Evolutionary conservation across 352 stramenopile genomes (phyloP).

Genomic region (Phytophthora pseudosyringae): DNA sequence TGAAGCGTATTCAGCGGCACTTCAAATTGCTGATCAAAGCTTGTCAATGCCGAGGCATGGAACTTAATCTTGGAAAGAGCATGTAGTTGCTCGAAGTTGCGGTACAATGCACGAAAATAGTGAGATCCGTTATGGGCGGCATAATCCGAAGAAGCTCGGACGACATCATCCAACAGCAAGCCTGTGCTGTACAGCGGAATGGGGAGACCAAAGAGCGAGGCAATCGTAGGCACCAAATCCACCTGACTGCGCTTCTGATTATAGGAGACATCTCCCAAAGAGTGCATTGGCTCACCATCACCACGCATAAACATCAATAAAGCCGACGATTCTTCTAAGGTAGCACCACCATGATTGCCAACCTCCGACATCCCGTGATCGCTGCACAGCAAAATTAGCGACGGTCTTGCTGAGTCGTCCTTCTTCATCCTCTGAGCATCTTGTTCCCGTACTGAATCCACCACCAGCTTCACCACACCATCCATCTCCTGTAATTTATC

Average conservation of each 20-base stretch:
- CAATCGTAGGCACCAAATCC: slow-evolving; percentile 87
- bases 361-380: slow-evolving; percentile 92
- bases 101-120: slow-evolving; percentile 47
- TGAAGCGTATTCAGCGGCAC: slow-evolving; percentile 28
- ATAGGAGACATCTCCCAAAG: slow-evolving; percentile 2
- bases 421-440: slow-evolving; percentile 45
- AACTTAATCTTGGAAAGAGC: slow-evolving; percentile 60
- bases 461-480: slow-evolving; percentile 61
- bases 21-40: slow-evolving; percentile 43
- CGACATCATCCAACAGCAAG: slow-evolving; percentile 64
- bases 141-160: slow-evolving; percentile 37
- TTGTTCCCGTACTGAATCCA: slow-evolving; percentile 63
- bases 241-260: slow-evolving; percentile 60
- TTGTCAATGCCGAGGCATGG: slow-evolving; percentile 24
- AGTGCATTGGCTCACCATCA: slow-evolving; percentile 38
- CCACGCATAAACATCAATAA: slow-evolving; percentile 80
- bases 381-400: slow-evolving; percentile 83
- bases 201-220: slow-evolving; percentile 67
- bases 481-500: slow-evolving; percentile 90
- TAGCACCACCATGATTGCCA: slow-evolving; percentile 88
- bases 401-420: slow-evolving; percentile 40
- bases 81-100: slow-evolving; percentile 71
- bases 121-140: slow-evolving; percentile 1
- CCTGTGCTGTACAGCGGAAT: slow-evolving; percentile 78
- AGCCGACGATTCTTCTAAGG: slow-evolving; percentile 83